Evolutionary conservation across 2,329 filamentous ascomycete genomes (phyloP).

Genomic region (Leptodontidium sp.): DNA sequence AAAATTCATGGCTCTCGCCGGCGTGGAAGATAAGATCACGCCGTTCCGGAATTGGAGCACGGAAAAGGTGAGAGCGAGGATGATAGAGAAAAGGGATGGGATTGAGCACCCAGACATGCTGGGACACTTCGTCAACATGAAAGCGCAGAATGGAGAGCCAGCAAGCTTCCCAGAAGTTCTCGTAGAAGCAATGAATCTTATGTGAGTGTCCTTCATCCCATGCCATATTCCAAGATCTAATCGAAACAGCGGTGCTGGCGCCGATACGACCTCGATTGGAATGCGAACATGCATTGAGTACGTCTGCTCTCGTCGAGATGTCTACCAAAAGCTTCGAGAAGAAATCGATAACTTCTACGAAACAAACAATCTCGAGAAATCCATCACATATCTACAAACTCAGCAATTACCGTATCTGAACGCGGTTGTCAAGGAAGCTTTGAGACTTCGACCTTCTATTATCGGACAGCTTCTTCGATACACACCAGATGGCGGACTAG

Average conservation of each 20-base stretch:
- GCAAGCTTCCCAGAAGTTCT: slow-evolving; percentile 5
- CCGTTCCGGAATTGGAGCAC: slow-evolving; percentile 11
- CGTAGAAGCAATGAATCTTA: slow-evolving; percentile 13
- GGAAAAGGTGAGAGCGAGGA: background rate
- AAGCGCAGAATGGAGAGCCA: slow-evolving; percentile 11
- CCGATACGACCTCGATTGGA: slow-evolving; percentile 23
- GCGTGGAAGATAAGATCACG: background rate
- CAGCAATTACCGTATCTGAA: slow-evolving; percentile 15
- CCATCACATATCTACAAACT: slow-evolving; percentile 9
- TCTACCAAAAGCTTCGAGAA: slow-evolving; percentile 13
- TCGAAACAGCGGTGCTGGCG: slow-evolving; percentile 16
- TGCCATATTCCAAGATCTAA: background rate
- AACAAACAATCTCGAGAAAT: background rate
- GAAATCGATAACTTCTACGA: slow-evolving; percentile 15
- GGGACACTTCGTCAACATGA: slow-evolving; percentile 22
- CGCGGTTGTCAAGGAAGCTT: slow-evolving; percentile 22
- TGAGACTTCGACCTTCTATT: slow-evolving; percentile 20
- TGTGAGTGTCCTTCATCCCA: background rate
- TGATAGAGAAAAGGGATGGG: slow-evolving; percentile 4
- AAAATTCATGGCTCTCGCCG: background rate
- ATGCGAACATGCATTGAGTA: slow-evolving; percentile 11
- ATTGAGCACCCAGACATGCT: slow-evolving; percentile 19
- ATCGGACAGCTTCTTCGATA: slow-evolving; percentile 14
- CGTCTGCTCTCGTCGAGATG: background rate
- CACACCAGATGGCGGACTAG: slow-evolving; percentile 20